A percentile compares a stretch with the other conserved stretches of the same genome.
These are phyloP conservation scores for Wickerhamomyces xylosicus DNA, from an alignment of 805 yeast species.

Conservation along the genomic window DNA sequence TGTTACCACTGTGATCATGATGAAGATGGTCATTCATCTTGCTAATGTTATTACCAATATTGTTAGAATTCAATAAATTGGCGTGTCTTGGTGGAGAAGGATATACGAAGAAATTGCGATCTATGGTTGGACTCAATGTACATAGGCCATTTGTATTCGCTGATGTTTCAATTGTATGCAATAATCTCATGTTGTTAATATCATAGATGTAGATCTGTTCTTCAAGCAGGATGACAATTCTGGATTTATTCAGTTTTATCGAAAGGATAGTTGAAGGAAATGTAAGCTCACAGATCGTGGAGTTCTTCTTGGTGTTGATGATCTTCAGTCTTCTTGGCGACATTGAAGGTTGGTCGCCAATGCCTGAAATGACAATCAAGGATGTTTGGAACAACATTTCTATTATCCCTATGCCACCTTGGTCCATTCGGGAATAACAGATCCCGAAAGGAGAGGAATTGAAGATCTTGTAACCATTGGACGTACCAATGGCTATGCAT, in stretches of 20 bases:
- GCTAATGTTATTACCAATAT: constrained; percentile 1
- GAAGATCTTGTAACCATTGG: constrained; percentile 52
- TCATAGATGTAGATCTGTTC: constrained; percentile 68
- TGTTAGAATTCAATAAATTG: not conserved
- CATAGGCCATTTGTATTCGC: constrained; percentile 46
- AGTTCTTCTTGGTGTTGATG: constrained; percentile 60
- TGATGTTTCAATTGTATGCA: constrained; percentile 42
- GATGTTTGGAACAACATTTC: constrained; percentile 77
- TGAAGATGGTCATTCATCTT: constrained; percentile 1
- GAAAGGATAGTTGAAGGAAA: constrained; percentile 54
- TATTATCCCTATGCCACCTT: constrained; percentile 51
- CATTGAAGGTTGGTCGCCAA: constrained; percentile 55
- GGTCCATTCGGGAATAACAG: constrained; percentile 27
- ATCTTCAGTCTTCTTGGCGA: constrained; percentile 79
- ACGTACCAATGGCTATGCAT: constrained; percentile 62
- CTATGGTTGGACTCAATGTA: constrained; percentile 45
- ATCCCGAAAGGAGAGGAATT: constrained; percentile 61
- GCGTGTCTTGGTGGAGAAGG: constrained; percentile 63
- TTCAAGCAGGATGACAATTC: constrained; percentile 49
- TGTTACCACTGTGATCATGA: constrained; percentile 22
- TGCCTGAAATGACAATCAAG: constrained; percentile 59
- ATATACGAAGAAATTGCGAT: constrained; percentile 51
- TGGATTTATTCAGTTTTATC: constrained; percentile 53
- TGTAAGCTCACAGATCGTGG: constrained; percentile 59
- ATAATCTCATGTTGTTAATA: constrained; percentile 54